Evolutionary conservation across 2,329 filamentous ascomycete genomes (phyloP).

Genomic region (Paraconiothyrium brasiliense): DNA sequence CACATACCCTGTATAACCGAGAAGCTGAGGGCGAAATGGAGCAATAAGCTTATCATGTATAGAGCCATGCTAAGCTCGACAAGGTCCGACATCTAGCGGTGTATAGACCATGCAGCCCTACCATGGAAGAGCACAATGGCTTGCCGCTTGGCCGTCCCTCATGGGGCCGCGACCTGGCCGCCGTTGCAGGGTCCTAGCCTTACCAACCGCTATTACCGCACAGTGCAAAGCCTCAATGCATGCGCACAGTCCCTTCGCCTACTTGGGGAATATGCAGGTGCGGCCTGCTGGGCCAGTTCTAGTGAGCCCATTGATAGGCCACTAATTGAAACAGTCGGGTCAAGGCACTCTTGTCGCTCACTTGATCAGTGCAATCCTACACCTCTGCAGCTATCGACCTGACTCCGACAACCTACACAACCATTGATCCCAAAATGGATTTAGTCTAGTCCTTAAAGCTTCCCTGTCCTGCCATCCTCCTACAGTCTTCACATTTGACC

Average conservation of each 20-base stretch:
- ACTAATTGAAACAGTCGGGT: slow-evolving; percentile 27
- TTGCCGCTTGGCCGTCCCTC: slow-evolving; percentile 25
- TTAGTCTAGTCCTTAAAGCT: slow-evolving; percentile 26
- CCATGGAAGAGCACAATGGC: slow-evolving; percentile 19
- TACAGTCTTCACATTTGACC: slow-evolving; percentile 16
- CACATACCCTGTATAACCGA: slow-evolving; percentile 17
- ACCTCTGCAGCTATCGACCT: slow-evolving; percentile 9
- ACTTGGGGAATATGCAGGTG: slow-evolving; percentile 26
- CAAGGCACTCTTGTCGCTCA: slow-evolving; percentile 22
- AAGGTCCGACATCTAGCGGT: slow-evolving; percentile 34
- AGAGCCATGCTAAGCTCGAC: slow-evolving; percentile 22
- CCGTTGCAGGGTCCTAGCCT: slow-evolving; percentile 28
- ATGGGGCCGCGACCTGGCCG: slow-evolving; percentile 27
- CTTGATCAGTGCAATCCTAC: slow-evolving; percentile 19
- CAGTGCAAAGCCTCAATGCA: slow-evolving; percentile 36
- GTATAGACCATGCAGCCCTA: slow-evolving; percentile 42
- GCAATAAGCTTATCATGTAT: slow-evolving; percentile 42
- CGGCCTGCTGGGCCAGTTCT: slow-evolving; percentile 23
- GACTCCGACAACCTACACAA: slow-evolving; percentile 8
- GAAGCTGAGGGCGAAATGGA: slow-evolving; percentile 31
- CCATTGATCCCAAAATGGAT: slow-evolving; percentile 17
- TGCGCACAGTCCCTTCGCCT: slow-evolving; percentile 32
- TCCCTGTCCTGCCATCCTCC: slow-evolving; percentile 18
- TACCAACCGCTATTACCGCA: slow-evolving; percentile 29
- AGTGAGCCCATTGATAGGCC: slow-evolving; percentile 23